Conservation (phyloP, 441 rosid species). For the Isatis lusitanica region DNA sequence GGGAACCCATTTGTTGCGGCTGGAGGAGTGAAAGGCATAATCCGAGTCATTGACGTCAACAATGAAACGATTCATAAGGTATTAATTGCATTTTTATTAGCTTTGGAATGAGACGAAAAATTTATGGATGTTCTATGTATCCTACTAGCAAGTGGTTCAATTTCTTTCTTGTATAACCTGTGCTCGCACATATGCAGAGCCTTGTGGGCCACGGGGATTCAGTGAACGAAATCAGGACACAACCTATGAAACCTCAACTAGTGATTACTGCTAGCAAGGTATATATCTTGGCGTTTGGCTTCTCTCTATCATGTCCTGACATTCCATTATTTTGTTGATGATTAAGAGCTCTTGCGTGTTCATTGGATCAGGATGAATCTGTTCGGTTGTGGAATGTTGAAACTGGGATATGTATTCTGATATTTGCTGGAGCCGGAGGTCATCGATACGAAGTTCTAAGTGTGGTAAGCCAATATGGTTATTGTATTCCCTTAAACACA, state of each 20-base stretch:
- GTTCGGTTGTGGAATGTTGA: conserved; percentile 95
- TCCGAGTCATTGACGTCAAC: conserved; percentile 82
- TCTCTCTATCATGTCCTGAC: background rate
- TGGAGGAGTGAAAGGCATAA: conserved; percentile 90
- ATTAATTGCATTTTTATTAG: background rate
- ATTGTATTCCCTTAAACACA: background rate
- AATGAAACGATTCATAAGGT: conserved; percentile 86
- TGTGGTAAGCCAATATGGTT: conserved; percentile 58
- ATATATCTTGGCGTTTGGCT: conserved; percentile 7
- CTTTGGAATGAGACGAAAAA: conserved; percentile 1
- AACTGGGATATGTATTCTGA: conserved; percentile 91
- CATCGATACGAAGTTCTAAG: conserved; percentile 96
- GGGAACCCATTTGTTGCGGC: conserved; percentile 76
- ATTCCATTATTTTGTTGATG: conserved; percentile 14
- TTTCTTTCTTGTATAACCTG: conserved; percentile 9
- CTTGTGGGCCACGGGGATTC: conserved; percentile 98
- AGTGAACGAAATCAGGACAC: conserved; percentile 92
- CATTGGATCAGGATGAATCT: conserved; percentile 77
- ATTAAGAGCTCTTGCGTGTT: conserved; percentile 26
- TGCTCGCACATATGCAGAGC: conserved; percentile 52
- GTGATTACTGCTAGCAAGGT: conserved; percentile 96
- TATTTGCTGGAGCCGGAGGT: conserved; percentile 97
- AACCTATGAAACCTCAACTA: conserved; percentile 85
- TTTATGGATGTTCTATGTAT: conserved; percentile 15
- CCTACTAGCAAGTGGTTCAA: conserved; percentile 13